These are phyloP conservation scores for Microbotryomycetes sp. DNA, from an alignment of 1,284 basidiomycete species.

Conservation along the genomic window DNA sequence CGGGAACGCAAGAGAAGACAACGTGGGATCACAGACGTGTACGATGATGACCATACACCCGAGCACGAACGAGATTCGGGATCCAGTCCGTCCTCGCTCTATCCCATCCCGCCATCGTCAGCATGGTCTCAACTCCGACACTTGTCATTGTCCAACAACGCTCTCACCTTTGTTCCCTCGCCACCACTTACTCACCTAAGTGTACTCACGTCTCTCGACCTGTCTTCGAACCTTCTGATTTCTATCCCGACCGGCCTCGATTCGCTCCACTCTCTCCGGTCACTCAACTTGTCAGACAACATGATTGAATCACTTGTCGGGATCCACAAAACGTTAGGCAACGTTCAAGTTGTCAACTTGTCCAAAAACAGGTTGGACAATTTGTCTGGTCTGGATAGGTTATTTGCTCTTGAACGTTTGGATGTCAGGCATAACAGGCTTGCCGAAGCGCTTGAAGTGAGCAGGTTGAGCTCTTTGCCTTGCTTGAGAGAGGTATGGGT, in stretches of 20 bases:
- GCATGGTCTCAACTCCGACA: slow-evolving; percentile 74
- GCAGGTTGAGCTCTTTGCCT: slow-evolving; percentile 70
- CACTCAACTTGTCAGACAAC: slow-evolving; percentile 86
- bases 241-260: slow-evolving; percentile 56
- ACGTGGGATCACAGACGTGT: slow-evolving; percentile 31
- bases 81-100: neutral
- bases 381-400: slow-evolving; percentile 83
- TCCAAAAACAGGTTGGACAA: slow-evolving; percentile 82
- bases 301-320: slow-evolving; percentile 92
- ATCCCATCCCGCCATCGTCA: slow-evolving; percentile 49
- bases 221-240: slow-evolving; percentile 44
- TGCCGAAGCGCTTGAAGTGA: slow-evolving; percentile 76
- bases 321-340: slow-evolving; percentile 68
- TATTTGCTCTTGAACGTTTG: slow-evolving; percentile 70
- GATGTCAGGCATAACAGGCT: slow-evolving; percentile 79
- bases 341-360: slow-evolving; percentile 66
- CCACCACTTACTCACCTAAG: slow-evolving; percentile 49
- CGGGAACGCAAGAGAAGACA: slow-evolving; percentile 10
- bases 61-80: neutral
- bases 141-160: slow-evolving; percentile 71
- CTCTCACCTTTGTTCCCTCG: slow-evolving; percentile 70
- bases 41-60: slow-evolving; percentile 39
- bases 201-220: slow-evolving; percentile 40
- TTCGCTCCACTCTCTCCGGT: slow-evolving; percentile 64
- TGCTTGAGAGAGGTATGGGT: slow-evolving; percentile 69